A percentile compares a stretch with the other conserved stretches of the same genome.
Evolutionary conservation across 805 yeast species (phyloP).

Genomic region (Torulaspora maleeae): DNA sequence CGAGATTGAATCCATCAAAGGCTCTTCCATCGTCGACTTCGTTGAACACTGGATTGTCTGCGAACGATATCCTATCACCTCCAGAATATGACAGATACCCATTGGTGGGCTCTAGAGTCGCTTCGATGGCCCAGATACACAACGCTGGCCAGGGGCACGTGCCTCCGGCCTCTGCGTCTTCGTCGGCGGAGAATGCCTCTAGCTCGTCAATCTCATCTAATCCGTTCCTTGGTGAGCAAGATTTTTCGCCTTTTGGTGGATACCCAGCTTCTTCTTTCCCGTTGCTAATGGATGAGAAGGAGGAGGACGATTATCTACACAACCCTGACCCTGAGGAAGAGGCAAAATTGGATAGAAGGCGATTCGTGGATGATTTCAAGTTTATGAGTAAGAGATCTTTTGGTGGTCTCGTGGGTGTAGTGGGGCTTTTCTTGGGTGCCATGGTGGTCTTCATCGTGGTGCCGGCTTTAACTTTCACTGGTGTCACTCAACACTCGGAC

Average conservation of each 20-base stretch:
- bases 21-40: conserved; percentile 18
- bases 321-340: conserved; percentile 95
- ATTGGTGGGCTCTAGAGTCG: conserved; percentile 51
- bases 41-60: conserved; percentile 13
- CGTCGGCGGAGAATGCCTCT: conserved; percentile 27
- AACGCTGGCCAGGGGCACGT: conserved; percentile 9
- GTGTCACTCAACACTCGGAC: conserved; percentile 40
- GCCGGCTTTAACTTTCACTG: conserved; percentile 83
- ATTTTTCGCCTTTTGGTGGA: conserved; percentile 91
- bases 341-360: conserved; percentile 72
- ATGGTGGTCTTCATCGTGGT: conserved; percentile 66
- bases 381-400: conserved; percentile 58
- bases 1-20: conserved; percentile 8
- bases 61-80: conserved; percentile 39
- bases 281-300: conserved; percentile 84
- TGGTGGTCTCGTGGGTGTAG: conserved; percentile 58
- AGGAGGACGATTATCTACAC: conserved; percentile 90
- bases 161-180: conserved; percentile 23
- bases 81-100: conserved; percentile 68
- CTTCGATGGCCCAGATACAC: conserved; percentile 41
- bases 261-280: conserved; percentile 94
- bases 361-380: conserved; percentile 61
- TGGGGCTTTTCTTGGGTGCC: conserved; percentile 55
- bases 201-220: conserved; percentile 31
- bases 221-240: conserved; percentile 52